phyloP scores from a whole-genome alignment of 2,329 filamentous ascomycete genomes.

The Dendrostoma leiphaemia region DNA sequence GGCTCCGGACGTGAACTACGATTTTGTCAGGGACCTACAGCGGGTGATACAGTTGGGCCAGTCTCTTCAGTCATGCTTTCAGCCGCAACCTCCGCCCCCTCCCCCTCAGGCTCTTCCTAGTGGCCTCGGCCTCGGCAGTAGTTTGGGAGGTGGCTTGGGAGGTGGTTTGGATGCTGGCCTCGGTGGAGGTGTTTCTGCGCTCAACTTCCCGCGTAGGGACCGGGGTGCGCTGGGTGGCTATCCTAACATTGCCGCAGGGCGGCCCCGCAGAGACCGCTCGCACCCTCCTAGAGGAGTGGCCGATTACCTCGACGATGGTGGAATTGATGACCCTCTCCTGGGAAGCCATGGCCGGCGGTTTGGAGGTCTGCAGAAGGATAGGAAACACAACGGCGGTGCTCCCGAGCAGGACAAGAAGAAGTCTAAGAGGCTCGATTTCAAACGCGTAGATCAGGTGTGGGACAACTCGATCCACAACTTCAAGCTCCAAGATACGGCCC shows the following conservation, averaged over 20 bases:
- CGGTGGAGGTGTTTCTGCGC: not conserved
- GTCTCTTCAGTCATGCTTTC: too few species aligned
- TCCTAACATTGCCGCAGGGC: not conserved
- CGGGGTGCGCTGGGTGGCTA: not conserved
- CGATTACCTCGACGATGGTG: not conserved
- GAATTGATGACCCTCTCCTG: not conserved
- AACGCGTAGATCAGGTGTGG: slow-evolving; percentile 55
- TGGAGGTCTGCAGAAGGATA: not conserved
- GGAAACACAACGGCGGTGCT: not conserved
- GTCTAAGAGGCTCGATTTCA: slow-evolving; percentile 38
- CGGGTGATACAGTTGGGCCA: slow-evolving; percentile 5
- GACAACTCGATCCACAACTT: slow-evolving; percentile 48
- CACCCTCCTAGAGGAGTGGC: not conserved
- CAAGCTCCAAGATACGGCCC: slow-evolving; percentile 54
- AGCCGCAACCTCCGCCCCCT: not conserved
- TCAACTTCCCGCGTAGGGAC: not conserved
- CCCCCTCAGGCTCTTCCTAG: not conserved
- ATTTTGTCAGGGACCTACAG: slow-evolving; percentile 3
- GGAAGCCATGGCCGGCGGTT: not conserved
- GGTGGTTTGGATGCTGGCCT: not conserved
- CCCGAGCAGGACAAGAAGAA: slow-evolving; percentile 3
- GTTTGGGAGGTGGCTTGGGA: not conserved
- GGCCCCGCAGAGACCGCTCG: not conserved
- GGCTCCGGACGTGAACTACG: not conserved
- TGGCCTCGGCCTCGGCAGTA: not conserved